Evolutionary conservation across 257 asterid genomes (phyloP), one percentile per base, ranked within the genome.

Genomic region (Eucommia ulmoides): DNA sequence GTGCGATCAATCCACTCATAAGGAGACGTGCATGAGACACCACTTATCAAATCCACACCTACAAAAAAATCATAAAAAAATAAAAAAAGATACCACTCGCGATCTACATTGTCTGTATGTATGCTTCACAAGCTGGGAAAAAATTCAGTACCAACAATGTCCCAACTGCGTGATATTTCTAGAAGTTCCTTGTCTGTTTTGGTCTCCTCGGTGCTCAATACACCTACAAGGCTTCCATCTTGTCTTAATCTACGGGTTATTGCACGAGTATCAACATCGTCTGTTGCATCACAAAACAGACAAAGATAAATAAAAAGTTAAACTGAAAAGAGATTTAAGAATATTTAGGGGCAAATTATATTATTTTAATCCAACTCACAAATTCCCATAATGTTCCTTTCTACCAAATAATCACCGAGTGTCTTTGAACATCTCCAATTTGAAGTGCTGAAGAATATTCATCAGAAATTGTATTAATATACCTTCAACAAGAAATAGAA

Each of bases 221-320:
- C 96, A 69, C 96, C 98, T 25, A 78, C 76, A 69, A 89, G 98
- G 71, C 96, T 89, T 58, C 98, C 98, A 54, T 85, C 93, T 71
- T 89, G 74, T 55, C 98, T 80, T 67, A 78, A 64, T 65, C 83
- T 70, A 51, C 94, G 79, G 57, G 98, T 85, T 62, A 85, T 85
- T 38, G 98, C 98, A 67, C 96, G 94, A 58, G 98, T 89, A 66
- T 89, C 96, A 17, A 89, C 94, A 56, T 85, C 96, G 72, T 82
- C 98, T 89, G 76, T 65, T 60, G 56, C 38, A 44, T 38, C 18
- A 15, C 12, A 19, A 15, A 38, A 38, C 3, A 12, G 7, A 7
- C 38, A 12, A 15, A 8, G n/a, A 5, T 14, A 38, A 38, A 38
- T 3, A 38, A 38, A 3, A 12, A 29, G 12, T 29, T 12, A 29